phyloP scores from a whole-genome alignment of 257 asterid genomes.

The Coffea canephora region DNA sequence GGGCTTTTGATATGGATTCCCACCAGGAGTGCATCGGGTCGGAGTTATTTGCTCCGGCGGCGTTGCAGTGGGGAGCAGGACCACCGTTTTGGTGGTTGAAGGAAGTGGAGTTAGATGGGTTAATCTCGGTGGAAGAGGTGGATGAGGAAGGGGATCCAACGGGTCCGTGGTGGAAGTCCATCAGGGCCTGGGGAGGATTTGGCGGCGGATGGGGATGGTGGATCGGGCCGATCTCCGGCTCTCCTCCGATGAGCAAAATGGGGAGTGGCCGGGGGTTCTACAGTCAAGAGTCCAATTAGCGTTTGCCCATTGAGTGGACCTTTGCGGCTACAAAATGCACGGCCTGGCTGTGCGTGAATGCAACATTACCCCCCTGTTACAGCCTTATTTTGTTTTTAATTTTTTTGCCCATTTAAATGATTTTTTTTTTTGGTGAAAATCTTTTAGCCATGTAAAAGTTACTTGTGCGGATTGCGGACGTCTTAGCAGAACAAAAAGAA shows the following conservation, averaged over 20 bases:
- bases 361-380: no score
- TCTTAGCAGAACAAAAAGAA: no score
- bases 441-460: no score
- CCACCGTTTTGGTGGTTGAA: constrained; percentile 12
- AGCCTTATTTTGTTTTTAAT: no score
- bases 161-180: constrained; percentile 60
- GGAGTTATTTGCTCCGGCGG: constrained; percentile 26
- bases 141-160: constrained; percentile 65
- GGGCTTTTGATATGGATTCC: constrained; percentile 96
- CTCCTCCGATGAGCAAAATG: background rate
- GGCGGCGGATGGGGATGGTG: background rate
- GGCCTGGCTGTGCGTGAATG: no score
- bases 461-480: no score
- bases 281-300: background rate
- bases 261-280: background rate
- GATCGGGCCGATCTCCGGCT: constrained; percentile 17
- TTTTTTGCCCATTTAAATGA: no score
- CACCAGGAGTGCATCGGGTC: constrained; percentile 95
- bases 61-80: constrained; percentile 22
- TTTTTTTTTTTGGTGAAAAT: background rate
- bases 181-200: constrained; percentile 18
- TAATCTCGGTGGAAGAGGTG: constrained; percentile 48
- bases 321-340: no score
- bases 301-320: background rate
- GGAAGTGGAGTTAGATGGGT: constrained; percentile 17